Base-by-base conservation (phyloP, 2,329 filamentous ascomycete species). In the Beauveria varroae region DNA sequence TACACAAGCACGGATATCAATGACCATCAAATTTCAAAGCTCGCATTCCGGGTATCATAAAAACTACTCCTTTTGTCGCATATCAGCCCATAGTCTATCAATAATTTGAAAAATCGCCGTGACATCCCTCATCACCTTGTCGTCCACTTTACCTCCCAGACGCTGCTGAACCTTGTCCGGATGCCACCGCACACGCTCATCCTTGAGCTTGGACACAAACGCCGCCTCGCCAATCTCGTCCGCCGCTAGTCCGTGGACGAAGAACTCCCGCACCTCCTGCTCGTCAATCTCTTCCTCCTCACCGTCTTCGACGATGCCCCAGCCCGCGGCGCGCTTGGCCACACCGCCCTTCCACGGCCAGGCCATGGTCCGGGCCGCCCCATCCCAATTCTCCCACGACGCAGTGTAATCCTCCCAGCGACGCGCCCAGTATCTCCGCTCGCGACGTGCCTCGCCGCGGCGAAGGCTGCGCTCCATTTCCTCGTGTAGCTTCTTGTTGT, bases 81-180 rank as follows among this genome's bases (percentile, higher is more conserved):
- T 75, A 67, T 91, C 87, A 60, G 78, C 82, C 89, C 91, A 96
- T 68, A 97, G 75, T 57, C 78, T 80, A 76, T 99, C 95, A 52
- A 98, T 82, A 34, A 92, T 86, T 75, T 98, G 93, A 69, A 98
- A 99, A 10, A 96, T 87, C 7, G 90, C 89, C 12, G 93, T 99
- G 47, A 97, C 90, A 59, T 86, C 82, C 70, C 85, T 86, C 81
- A 96, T 87, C 3, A 90, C 85, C 3, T 81, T 81, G 26, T 85
- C 81, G 53, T 93, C 88, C 54, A 96, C 85, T 63, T 84, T 77
- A 0, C 83, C 85, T 3, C 91, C 90, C 63, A 96, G 87, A 58
- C 86, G 85, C 76, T 97, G 95, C 78, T 97, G 91, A 61, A 98
- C 89, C 79, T 98, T 99, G 76, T 99, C 95, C 4, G 95, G 95